Base-by-base conservation (phyloP, 345 rosid genomes). In the Capsella bursapastoris region DNA sequence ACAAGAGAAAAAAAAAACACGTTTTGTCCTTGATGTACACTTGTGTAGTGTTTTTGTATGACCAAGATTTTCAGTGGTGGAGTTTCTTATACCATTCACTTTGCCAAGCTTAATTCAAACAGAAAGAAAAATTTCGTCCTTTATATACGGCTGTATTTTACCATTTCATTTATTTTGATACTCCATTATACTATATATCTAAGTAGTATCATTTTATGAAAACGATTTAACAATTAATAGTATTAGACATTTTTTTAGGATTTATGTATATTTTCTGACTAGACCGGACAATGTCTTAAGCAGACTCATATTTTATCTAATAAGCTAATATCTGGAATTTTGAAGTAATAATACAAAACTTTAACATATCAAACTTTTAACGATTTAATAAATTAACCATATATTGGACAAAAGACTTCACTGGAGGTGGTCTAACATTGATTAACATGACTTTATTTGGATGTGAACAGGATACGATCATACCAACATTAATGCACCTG, bases 21-120 rank as follows among this genome's bases (percentile, higher is more conserved):
- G 70, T 52, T 73, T 64, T 64, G 9, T 45, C 64, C 18, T 64
- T 14, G 49, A 41, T 65, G 15, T 34, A 73, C 49, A 73, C 71
- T 73, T 73, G 71, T 65, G 65, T 56, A 34, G 71, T 64, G 65
- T 73, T 45, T 64, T 73, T 73, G 32, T 73, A 40, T 9, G 77
- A 65, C 77, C 77, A 64, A 10, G 41, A 9, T 41, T 12, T 25
- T 35, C 65, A 65, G 5, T 27, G 45, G 15, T 64, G 18, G 22
- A 73, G 11, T 56, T 59, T 62, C 41, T 60, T 60, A 48, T 71
- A 40, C 22, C 25, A 22, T 27, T 41, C 34, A 35, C 48, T 22
- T 32, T 64, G 64, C 38, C 57, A 64, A 63, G 37, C 64, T 44
- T 35, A 56, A 31, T 68, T 27, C 53, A 68, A 56, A 68, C 31